Base-by-base conservation (phyloP, 495 filamentous ascomycete genomes). In the Tuber aestivum region DNA sequence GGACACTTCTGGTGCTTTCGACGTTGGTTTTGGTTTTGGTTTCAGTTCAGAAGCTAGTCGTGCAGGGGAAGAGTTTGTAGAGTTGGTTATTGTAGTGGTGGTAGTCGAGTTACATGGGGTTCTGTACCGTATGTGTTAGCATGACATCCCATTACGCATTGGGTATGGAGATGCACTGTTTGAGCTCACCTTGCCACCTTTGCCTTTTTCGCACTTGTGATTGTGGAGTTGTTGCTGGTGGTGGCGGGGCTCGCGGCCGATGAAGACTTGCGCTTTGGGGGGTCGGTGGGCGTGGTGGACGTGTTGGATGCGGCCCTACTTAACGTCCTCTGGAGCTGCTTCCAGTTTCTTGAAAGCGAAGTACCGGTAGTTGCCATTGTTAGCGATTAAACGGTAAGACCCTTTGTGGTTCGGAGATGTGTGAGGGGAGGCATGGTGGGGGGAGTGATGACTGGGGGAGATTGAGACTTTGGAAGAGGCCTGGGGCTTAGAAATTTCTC, bases 301-400 rank as follows among this genome's bases (percentile, higher is more conserved):
- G n/a, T n/a, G n/a, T n/a, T 35, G 35, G 75, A 50, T 21, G 16
- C 2, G 35, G 41, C 44, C 50, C n/a, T 68, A 35, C 72, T 50
- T 23, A 82, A 40, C 23, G 50, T 74, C 44, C 79, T 75, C 41
- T 79, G 77, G 71, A 82, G 80, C 14, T 82, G 42, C 50, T 82
- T 78, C 81, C 81, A 82, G 48, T 82, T 82, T 69, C 71, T 78
- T 6, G 81, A 82, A 21, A 80, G 77, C 27, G 61, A 41, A 70
- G 70, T 40, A 40, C 38, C 38, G 38, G 38, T 44, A 41, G 79
- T 72, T 18, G 70, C 35, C 80, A 79, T 82, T 41, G 14, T 76
- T 14, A 35, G 44, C 35, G 27, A 18, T 71, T 50, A 73, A 41
- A 27, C 41, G 5, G 27, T 65, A 65, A 0, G n/a, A 5, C 27